Evolutionary conservation across 2,329 filamentous ascomycete species (phyloP).

Genomic region (Exophiala oligosperma): DNA sequence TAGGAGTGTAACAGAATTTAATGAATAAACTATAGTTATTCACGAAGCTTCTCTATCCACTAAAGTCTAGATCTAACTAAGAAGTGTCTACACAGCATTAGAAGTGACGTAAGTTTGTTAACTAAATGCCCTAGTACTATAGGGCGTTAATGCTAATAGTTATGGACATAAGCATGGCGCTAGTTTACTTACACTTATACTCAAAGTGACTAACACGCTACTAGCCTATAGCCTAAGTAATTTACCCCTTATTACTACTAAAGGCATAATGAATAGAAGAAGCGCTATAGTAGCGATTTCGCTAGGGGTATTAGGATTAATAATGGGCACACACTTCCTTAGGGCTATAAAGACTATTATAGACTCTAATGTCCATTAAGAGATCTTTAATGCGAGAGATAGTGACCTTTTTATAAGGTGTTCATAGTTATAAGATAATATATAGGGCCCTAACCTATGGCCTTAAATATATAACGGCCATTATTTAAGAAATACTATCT

Average conservation of each 20-base stretch:
- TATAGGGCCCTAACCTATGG: too few species aligned
- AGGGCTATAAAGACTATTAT: slow-evolving; percentile 47
- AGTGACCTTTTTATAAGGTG: slow-evolving; percentile 39
- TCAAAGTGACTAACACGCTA: slow-evolving; percentile 47
- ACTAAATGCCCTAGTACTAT: slow-evolving; percentile 12
- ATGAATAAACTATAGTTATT: too few species aligned
- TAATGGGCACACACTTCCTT: slow-evolving; percentile 65
- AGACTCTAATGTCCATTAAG: slow-evolving; percentile 51
- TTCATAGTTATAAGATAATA: too few species aligned
- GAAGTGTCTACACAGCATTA: too few species aligned
- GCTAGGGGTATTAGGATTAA: slow-evolving; percentile 55
- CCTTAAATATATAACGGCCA: too few species aligned
- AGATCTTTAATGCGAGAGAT: slow-evolving; percentile 49
- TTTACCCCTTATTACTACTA: slow-evolving; percentile 46
- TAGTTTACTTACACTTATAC: slow-evolving; percentile 49
- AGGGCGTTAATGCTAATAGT: slow-evolving; percentile 49
- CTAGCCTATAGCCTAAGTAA: slow-evolving; percentile 22
- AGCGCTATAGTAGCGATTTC: slow-evolving; percentile 51
- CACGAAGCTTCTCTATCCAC: too few species aligned
- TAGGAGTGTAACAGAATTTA: too few species aligned
- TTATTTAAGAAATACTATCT: too few species aligned
- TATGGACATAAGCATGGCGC: slow-evolving; percentile 50
- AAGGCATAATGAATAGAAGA: slow-evolving; percentile 54
- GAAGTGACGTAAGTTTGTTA: too few species aligned
- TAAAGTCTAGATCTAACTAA: too few species aligned